phyloP scores from a whole-genome alignment of 2,329 filamentous ascomycete species.

The Microthyrium microscopicum region DNA sequence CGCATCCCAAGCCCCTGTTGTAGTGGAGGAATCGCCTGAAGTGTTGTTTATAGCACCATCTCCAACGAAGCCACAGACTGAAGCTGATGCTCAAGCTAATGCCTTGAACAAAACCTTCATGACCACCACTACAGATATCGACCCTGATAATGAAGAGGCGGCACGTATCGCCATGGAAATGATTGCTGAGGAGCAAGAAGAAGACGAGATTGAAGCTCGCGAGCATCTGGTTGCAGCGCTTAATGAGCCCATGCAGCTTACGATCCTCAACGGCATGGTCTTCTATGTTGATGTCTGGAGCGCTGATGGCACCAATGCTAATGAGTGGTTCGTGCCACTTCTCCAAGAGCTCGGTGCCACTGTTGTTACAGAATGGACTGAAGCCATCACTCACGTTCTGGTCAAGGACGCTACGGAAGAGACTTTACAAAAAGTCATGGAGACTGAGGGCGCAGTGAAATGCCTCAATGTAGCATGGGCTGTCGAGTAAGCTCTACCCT shows the following conservation, averaged over 20 bases:
- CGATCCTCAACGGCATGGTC: constrained; percentile 39
- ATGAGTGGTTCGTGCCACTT: constrained; percentile 64
- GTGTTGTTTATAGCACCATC: too few species aligned
- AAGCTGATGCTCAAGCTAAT: background rate
- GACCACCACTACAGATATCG: too few species aligned
- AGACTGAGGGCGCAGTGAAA: constrained; percentile 56
- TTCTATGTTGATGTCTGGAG: constrained; percentile 76
- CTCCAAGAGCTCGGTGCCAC: constrained; percentile 67
- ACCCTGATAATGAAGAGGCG: too few species aligned
- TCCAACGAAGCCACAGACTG: background rate
- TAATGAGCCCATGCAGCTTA: background rate
- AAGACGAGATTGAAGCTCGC: too few species aligned
- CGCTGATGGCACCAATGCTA: constrained; percentile 64
- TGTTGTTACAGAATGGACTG: constrained; percentile 58
- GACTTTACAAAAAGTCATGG: constrained; percentile 65
- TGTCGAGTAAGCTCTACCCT: constrained; percentile 49
- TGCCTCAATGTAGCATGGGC: constrained; percentile 84
- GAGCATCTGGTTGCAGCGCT: background rate
- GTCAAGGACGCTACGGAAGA: constrained; percentile 74
- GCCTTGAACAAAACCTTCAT: too few species aligned
- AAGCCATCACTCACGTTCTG: constrained; percentile 70
- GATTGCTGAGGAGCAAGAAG: too few species aligned
- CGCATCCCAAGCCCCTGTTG: too few species aligned
- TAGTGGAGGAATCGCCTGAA: too few species aligned
- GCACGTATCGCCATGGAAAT: too few species aligned